Evolutionary conservation across 768 basidiomycete species (phyloP), one percentile per base, ranked within the genome.

Genomic region (Saitozyma sp.): DNA sequence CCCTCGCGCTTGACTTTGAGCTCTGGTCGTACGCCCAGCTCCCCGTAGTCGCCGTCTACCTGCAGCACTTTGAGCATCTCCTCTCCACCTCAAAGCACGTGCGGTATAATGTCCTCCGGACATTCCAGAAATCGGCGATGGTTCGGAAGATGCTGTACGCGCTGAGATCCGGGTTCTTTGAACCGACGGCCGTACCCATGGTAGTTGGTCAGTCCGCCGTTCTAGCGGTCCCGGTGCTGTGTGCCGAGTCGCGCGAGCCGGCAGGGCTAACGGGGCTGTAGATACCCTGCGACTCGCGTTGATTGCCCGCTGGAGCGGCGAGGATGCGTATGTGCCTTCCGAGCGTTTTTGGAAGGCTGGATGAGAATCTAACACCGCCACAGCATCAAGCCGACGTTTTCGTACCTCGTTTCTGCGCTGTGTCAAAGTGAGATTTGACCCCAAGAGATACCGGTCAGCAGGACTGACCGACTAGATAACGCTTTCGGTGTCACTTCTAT

Each of bases 1-100:
- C 87, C 5, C 84, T 97, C 53, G 91, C 90, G 0, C 85, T 97
- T 0, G 92, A 95, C 70, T 91, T 97, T 65, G 88, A 91, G 56
- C 85, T 96, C 10, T 97, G 94, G 94, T 86, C 89, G 0, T 84
- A 81, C 40, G 86, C 89, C 0, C 83, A 83, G 4, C 73, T 81
- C 16, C 89, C 90, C 54, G 86, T 96, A n/a, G 90, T 91, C 69
- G 83, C 83, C 5, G 84, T 86, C 11, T 88, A 92, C 68, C 82
- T 94, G 0, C 88, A 89, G 53, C 92, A 95, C 74, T 93, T 95
- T 73, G 78, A 84, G 7, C 89, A 86, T 13, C 84, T 96, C 16
- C 76, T 95, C 14, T 81, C 85, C 56, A 83, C 84, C 1, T 93
- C 90, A 67, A 85, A 86, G 59, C 88, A 88, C 75, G 84, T 84